Evolutionary conservation across 176 grass and related monocot species (phyloP).

Genomic region (Bothriochloa decipiens): DNA sequence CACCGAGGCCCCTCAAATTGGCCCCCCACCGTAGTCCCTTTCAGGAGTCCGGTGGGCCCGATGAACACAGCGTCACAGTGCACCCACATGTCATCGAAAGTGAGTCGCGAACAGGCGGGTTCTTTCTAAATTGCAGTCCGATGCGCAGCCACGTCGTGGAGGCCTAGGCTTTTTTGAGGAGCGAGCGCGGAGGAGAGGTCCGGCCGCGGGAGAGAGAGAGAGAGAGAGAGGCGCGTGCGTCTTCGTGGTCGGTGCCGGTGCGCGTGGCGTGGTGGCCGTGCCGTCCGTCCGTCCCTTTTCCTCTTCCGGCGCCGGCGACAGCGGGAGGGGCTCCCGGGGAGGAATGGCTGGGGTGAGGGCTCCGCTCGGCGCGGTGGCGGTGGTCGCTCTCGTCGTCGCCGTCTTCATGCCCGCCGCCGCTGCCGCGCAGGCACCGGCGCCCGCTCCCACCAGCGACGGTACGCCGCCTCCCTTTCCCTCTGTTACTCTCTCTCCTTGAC

Average conservation of each 20-base stretch:
- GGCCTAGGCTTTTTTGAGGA: neutral
- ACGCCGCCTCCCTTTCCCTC: neutral
- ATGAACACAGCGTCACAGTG: neutral
- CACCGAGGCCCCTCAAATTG: neutral
- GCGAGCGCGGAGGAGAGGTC: neutral
- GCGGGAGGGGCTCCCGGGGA: neutral
- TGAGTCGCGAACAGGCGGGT: neutral
- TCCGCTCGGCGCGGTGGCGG: constrained; percentile 27
- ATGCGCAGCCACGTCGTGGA: neutral
- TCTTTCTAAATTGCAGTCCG: neutral
- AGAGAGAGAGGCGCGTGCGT: constrained; percentile 13
- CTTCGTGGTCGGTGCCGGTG: constrained; percentile 28
- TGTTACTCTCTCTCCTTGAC: neutral
- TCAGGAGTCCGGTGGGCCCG: too few relatives aligned
- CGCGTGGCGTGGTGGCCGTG: constrained; percentile 14
- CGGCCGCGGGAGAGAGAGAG: neutral
- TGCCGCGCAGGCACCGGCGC: constrained; percentile 40
- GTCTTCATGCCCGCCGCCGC: constrained; percentile 46
- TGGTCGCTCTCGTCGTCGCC: constrained; percentile 46
- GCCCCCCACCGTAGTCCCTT: neutral
- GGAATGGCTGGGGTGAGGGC: constrained; percentile 38
- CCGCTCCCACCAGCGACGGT: constrained; percentile 57
- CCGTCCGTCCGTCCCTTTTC: neutral
- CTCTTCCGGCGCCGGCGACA: constrained; percentile 27
- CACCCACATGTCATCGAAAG: neutral